These are phyloP conservation scores for Lanmaoa pseudosensibilis DNA, from an alignment of 768 basidiomycete species.

Conservation along the genomic window DNA sequence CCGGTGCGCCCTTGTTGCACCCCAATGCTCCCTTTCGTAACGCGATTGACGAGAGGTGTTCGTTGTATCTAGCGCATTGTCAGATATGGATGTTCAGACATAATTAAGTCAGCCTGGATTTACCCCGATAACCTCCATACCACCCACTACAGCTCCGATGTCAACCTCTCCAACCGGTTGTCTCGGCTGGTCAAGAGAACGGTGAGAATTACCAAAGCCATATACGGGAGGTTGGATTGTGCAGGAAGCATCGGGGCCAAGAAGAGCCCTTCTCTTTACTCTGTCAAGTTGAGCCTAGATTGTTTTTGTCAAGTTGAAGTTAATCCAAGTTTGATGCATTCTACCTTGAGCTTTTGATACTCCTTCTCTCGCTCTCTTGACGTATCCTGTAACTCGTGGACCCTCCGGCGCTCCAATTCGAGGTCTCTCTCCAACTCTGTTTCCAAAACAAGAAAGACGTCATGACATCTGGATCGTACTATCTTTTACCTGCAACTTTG, in stretches of 20 bases:
- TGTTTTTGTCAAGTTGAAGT: background rate
- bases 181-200: slow-evolving; percentile 21
- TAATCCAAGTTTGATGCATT: background rate
- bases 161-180: slow-evolving; percentile 35
- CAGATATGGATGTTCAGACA: background rate
- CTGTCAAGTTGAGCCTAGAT: slow-evolving; percentile 73
- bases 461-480: background rate
- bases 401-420: slow-evolving; percentile 74
- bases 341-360: slow-evolving; percentile 82
- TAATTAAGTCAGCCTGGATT: background rate
- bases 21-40: slow-evolving; percentile 32
- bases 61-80: slow-evolving; percentile 57
- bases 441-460: slow-evolving; percentile 6
- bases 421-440: slow-evolving; percentile 79
- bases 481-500: slow-evolving; percentile 58
- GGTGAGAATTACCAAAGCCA: slow-evolving; percentile 15
- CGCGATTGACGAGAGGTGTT: slow-evolving; percentile 62
- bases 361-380: slow-evolving; percentile 80
- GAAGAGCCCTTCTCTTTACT: slow-evolving; percentile 76
- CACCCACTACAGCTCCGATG: slow-evolving; percentile 56
- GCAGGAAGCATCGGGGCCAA: slow-evolving; percentile 42
- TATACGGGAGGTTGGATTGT: slow-evolving; percentile 19
- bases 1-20: slow-evolving; percentile 34
- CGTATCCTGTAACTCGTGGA: slow-evolving; percentile 70
- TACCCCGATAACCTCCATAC: slow-evolving; percentile 69